Evolutionary conservation across 768 basidiomycete genomes (phyloP).

Genomic region (Xanthoconium purpureum): DNA sequence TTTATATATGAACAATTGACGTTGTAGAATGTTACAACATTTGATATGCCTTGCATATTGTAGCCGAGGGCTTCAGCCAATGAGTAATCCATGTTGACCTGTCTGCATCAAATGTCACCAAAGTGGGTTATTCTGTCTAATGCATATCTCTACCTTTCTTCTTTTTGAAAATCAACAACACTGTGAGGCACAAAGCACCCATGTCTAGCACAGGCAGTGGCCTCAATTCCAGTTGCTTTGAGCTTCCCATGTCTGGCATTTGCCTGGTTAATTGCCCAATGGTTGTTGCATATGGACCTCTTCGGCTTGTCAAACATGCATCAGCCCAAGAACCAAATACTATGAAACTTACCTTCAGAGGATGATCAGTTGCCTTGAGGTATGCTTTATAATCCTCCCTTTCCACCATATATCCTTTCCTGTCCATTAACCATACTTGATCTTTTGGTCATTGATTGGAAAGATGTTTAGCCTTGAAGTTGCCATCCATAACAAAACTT

Average conservation of each 20-base stretch:
- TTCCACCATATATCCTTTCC: too few species aligned
- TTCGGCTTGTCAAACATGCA: too few species aligned
- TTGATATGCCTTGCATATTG: neutral
- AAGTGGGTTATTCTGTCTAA: too few species aligned
- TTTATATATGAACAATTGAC: constrained; percentile 11
- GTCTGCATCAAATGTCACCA: neutral
- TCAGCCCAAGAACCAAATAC: too few species aligned
- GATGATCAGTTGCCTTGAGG: neutral
- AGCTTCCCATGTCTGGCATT: neutral
- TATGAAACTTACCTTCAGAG: neutral
- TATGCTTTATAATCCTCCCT: too few species aligned
- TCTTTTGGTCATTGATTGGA: too few species aligned
- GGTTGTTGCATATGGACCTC: neutral
- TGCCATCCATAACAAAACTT: too few species aligned
- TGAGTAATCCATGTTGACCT: constrained; percentile 11
- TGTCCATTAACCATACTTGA: too few species aligned
- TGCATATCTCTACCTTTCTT: neutral
- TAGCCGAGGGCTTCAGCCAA: neutral
- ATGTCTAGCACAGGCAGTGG: neutral
- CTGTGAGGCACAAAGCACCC: neutral
- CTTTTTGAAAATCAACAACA: neutral
- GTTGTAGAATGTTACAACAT: neutral
- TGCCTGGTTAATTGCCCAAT: neutral
- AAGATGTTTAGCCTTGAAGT: too few species aligned
- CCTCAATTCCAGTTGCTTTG: neutral